Base-by-base conservation (phyloP, 768 basidiomycete genomes). In the button mushroom (Agaricus bisporus) region DNA sequence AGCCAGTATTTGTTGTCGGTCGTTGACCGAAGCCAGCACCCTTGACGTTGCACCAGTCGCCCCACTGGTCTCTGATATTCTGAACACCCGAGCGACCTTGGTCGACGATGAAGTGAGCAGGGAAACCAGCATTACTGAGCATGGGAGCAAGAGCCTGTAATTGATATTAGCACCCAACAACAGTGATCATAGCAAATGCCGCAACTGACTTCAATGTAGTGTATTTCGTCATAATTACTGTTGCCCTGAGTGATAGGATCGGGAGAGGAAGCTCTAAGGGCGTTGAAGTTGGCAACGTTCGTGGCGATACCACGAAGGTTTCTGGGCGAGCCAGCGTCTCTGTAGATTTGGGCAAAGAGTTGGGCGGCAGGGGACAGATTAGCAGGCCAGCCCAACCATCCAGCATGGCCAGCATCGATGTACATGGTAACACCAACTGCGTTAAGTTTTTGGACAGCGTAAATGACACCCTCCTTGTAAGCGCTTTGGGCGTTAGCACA, bases 41-140 rank as follows among this genome's bases (percentile, higher is more conserved):
- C 61, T 77, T 75, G 63, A 85, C 78, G 64, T 85, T 85, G 75
- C 82, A 83, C 79, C 80, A 85, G 69, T 84, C 78, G 59, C 82
- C 82, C 82, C 82, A 83, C 57, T 70, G 64, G 22, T 72, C 63
- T 49, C 82, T 79, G 66, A 84, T 71, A 69, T 80, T 77, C 69
- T 84, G 82, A 17, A 73, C 71, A 64, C 83, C 83, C 37, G 81
- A 77, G 54, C 83, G 82, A 54, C 79, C 78, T 70, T 83, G 81
- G 68, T 84, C 83, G 52, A 84, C 81, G 64, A 84, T 79, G 70
- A 83, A 84, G 61, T 79, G 74, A 35, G 80, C 80, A 47, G 75
- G 73, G 75, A 79, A 83, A 55, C 78, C 79, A 25, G 59, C 53
- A 8, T 64, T 61, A 11, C 63, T 57, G 48, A 83, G 71, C 42